Evolutionary conservation across 176 grass and related monocot species (phyloP), one percentile per base, ranked within the genome.

Genomic region (Oryza punctata): DNA sequence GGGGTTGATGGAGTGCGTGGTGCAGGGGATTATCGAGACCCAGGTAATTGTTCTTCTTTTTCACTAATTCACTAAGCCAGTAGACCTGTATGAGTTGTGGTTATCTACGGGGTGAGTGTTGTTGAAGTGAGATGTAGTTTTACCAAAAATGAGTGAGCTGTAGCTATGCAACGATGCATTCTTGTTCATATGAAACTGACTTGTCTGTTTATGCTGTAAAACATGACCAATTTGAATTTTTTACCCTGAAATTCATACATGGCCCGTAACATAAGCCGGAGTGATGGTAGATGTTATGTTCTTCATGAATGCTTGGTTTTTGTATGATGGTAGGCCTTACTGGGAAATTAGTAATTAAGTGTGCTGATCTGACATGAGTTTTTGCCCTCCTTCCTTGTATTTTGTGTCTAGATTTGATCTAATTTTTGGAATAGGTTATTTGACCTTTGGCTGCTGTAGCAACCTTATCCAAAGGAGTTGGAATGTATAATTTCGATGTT

Each of bases 1-100:
- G 64, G 83, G 16, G 6, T 5, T 24, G 65, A 95, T 95, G 93
- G 96, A 95, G 84, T 93, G 96, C 64, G 87, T 95, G 50, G 92
- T 95, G 67, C 93, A 95, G 88, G 92, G 89, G 37, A 98, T 95
- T 45, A 93, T 98, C 64, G 93, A 98, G 96, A 95, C 91, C 11
- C 89, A 91, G 93, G 89, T 93, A 78, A 57, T 49, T 61, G 28
- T 63, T 7, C 16, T 37, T 59, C 57, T 28, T 18, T 23, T 8
- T 38, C 37, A 38, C 37, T 38, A 1, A 6, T n/a, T 65, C 10
- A 38, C 59, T 67, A n/a, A 10, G 46, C 4, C 14, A 44, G 41
- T 16, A 19, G 50, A 57, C 1, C 12, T 61, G 2, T 70, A 40
- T 41, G 73, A 9, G 25, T 30, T 11, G 16, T 30, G 25, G 16